These are phyloP conservation scores for Penicillium canariense DNA, from an alignment of 495 filamentous ascomycete genomes.

Conservation along the genomic window DNA sequence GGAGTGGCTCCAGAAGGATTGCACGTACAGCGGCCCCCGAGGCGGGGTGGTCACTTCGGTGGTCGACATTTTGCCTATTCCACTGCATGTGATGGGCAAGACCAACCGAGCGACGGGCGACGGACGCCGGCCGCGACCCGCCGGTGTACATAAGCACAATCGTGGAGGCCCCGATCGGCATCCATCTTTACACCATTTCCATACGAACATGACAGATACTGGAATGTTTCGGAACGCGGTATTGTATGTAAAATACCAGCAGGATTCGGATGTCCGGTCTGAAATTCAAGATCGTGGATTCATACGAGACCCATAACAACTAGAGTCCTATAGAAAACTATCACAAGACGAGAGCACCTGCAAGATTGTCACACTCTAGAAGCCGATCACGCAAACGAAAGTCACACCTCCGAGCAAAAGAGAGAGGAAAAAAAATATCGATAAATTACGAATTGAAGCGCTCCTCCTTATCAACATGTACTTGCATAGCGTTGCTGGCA, in stretches of 20 bases:
- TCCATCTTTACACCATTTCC: neutral
- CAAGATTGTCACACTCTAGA: neutral
- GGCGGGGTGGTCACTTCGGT: neutral
- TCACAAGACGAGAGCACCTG: neutral
- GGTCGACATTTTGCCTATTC: neutral
- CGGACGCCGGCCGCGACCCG: constrained; percentile 1
- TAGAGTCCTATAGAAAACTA: too few relatives aligned
- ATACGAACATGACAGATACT: neutral
- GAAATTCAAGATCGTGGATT: neutral
- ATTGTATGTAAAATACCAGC: constrained; percentile 14
- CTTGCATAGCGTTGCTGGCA: neutral
- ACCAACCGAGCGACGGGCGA: neutral
- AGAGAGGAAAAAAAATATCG: neutral
- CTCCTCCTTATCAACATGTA: neutral
- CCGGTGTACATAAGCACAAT: neutral
- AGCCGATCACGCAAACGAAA: neutral
- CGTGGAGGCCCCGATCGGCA: constrained; percentile 1
- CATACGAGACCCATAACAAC: constrained; percentile 1
- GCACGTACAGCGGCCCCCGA: neutral
- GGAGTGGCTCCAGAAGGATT: neutral
- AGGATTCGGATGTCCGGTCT: neutral
- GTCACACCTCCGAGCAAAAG: neutral
- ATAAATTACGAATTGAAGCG: neutral
- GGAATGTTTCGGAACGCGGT: constrained; percentile 1
- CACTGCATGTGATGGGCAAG: neutral